Conservation (phyloP, 768 basidiomycete species). For the Pluteus cervinus region DNA sequence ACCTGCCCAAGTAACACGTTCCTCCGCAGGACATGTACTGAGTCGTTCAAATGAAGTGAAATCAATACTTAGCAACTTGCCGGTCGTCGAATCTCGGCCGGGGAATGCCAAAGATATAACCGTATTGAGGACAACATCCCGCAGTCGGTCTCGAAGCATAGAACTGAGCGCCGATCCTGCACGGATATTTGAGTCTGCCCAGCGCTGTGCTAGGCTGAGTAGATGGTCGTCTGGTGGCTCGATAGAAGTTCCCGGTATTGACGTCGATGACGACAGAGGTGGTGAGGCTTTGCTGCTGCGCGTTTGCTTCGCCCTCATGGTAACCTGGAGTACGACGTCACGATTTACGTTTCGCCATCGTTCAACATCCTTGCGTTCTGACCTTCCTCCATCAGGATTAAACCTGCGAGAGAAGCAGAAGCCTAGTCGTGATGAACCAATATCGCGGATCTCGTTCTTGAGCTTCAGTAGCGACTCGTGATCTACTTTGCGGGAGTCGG, state of each 20-base stretch:
- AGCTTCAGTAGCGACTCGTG: slow-evolving; percentile 51
- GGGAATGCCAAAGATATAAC: slow-evolving; percentile 52
- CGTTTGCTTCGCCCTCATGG: slow-evolving; percentile 56
- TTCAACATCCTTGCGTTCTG: slow-evolving; percentile 32
- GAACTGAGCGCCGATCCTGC: slow-evolving; percentile 50
- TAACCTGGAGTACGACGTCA: slow-evolving; percentile 72
- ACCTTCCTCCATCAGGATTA: slow-evolving; percentile 17
- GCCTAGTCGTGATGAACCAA: slow-evolving; percentile 57
- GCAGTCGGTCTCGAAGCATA: slow-evolving; percentile 58
- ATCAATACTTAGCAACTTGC: slow-evolving; percentile 21
- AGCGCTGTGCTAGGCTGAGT: slow-evolving; percentile 58
- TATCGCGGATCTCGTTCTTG: slow-evolving; percentile 73
- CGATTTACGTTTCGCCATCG: slow-evolving; percentile 52
- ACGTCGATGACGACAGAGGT: slow-evolving; percentile 11
- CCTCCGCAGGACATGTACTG: slow-evolving; percentile 1
- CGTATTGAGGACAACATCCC: slow-evolving; percentile 54
- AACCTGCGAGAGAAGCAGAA: slow-evolving; percentile 40
- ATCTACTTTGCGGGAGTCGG: slow-evolving; percentile 34
- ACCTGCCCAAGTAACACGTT: too few relatives aligned
- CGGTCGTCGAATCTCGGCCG: slow-evolving; percentile 29
- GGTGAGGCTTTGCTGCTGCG: slow-evolving; percentile 12
- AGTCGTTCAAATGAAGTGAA: slow-evolving; percentile 4
- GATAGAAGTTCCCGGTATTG: slow-evolving; percentile 16
- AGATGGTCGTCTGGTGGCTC: slow-evolving; percentile 44
- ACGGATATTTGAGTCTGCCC: slow-evolving; percentile 66